Base-by-base conservation (phyloP, 495 filamentous ascomycete genomes). In the Trichocladium antarcticum region DNA sequence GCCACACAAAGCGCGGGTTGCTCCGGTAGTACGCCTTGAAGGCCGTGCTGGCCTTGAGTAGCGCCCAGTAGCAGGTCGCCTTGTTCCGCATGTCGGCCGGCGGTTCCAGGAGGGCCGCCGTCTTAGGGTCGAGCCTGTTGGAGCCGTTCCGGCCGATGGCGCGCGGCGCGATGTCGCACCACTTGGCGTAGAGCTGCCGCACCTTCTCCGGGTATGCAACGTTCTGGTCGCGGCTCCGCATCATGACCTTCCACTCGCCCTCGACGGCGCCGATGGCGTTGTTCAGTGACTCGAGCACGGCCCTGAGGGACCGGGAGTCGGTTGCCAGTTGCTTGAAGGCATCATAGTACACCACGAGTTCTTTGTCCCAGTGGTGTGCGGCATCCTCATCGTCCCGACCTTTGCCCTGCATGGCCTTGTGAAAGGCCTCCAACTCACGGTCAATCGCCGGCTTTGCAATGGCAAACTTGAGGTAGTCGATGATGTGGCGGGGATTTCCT, bases 381-480 rank as follows among this genome's bases (percentile, higher is more conserved):
- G 19, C 46, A 1, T 50, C 48, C 3, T 36, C 36, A 15, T 37
- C 36, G 15, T 6, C 35, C 2, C 42, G 19, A 24, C 20, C n/a
- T 2, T n/a, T n/a, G n/a, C 17, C 4, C 16, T 56, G 53, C 42
- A 77, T 74, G 1, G 58, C 45, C 2, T 57, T 49, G 19, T 62
- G 31, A 5, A 78, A 68, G 7, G 74, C 65, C 14, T 57, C 57
- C 0, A 80, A 63, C 7, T 81, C 77, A 1, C 58, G 59, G 9
- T 76, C 56, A 11, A 76, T 67, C 20, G 80, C 74, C 0, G 69
- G 67, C 12, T 61, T 63, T 3, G 81, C 74, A 3, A 87, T 72
- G 0, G 62, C 54, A 45, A 87, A 87, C 47, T 80, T 80, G 22
- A 96, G 68, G 27, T 78, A 76, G 59, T 95, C 89, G 42, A 89